Base-by-base conservation (phyloP, 352 stramenopile species). In the Phytophthora tentaculata region DNA sequence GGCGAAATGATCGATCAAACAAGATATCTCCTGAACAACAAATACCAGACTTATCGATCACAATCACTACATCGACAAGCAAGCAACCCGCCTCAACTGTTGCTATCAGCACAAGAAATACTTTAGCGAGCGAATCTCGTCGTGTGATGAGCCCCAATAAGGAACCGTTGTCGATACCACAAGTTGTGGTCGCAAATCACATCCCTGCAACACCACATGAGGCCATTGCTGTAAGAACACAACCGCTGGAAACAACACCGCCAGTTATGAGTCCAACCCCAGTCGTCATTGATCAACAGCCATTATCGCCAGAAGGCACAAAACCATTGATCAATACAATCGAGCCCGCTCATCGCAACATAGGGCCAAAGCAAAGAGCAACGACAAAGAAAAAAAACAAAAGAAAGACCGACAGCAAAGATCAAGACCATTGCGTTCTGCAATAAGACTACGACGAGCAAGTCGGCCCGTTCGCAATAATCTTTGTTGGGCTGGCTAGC, bases 341-440 rank as follows among this genome's bases (percentile, higher is more conserved):
- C 17, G 22, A 41, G 22, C 5, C 39, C 4, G 14, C 57, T 23
- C 50, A 14, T 56, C 16, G 41, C 45, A 55, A 48, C 28, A 43
- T 19, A 26, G 23, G 10, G n/a, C 16, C 43, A 52, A 61, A 58
- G 23, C 17, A 5, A 35, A 48, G 45, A 44, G 12, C 20, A 69
- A 63, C 45, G 41, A 23, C n/a, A 20, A 71, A 64, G 41, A 0
- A 7, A 5, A 67, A 65, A 56, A 17, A 2, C 9, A n/a, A 43
- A 13, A n/a, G 17, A 47, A 61, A 51, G 70, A 48, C 19, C 22
- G 22, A n/a, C 23, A 37, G 19, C 5, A 71, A 75, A 29, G 45
- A 65, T 12, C 19, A 37, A 19, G 68, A 76, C 12, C 61, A 65
- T 37, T 76, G 68, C n/a, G 32, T 62, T 22, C n/a, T 76, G 53